Evolutionary conservation across 345 rosid genomes (phyloP).

Genomic region (Rhizophora mangle): DNA sequence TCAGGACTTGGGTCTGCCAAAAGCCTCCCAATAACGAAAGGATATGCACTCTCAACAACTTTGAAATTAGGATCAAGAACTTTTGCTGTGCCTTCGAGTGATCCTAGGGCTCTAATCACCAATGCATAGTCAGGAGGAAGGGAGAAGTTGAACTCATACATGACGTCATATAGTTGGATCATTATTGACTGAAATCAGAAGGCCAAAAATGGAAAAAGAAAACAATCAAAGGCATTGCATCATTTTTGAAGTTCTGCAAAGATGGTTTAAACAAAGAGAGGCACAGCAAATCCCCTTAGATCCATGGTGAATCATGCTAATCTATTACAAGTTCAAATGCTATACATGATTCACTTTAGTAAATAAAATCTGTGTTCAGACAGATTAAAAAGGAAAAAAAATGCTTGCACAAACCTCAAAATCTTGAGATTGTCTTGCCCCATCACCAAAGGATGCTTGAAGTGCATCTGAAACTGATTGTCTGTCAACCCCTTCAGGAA

Average conservation of each 20-base stretch:
- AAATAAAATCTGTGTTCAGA: neutral
- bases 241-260: neutral
- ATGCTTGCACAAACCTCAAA: slow-evolving; percentile 64
- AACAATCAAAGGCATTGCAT: neutral
- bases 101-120: slow-evolving; percentile 89
- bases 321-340: neutral
- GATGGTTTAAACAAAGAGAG: neutral
- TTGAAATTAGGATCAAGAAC: slow-evolving; percentile 85
- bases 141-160: slow-evolving; percentile 87
- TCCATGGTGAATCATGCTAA: neutral
- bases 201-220: neutral
- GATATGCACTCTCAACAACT: slow-evolving; percentile 88
- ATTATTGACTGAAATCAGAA: slow-evolving; percentile 64
- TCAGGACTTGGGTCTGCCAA: slow-evolving; percentile 90
- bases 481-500: slow-evolving; percentile 86
- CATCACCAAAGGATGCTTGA: slow-evolving; percentile 71
- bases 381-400: neutral
- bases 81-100: slow-evolving; percentile 97
- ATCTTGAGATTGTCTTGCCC: slow-evolving; percentile 70
- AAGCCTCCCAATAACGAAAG: slow-evolving; percentile 84
- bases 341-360: neutral
- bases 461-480: slow-evolving; percentile 76
- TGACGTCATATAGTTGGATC: slow-evolving; percentile 77
- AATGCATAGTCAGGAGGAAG: slow-evolving; percentile 94
- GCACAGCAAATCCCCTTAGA: neutral